Conservation (phyloP, 1,139 yeast genomes). For the Scheffersomyces lignicola region DNA sequence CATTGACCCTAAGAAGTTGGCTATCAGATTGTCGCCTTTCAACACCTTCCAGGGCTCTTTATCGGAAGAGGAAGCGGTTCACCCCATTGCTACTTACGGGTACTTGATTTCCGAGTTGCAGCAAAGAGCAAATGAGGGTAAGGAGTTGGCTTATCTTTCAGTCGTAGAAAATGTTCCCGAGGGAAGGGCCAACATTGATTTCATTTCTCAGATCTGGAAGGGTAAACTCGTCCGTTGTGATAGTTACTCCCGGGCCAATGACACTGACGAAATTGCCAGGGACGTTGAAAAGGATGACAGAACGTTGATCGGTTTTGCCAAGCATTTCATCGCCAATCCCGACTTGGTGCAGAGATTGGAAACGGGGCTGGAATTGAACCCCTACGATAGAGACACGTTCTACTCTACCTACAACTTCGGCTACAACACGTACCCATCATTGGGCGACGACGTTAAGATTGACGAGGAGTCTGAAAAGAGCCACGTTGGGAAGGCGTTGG, state of each 20-base stretch:
- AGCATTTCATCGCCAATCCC: conserved; percentile 54
- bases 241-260: conserved; percentile 25
- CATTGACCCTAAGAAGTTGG: conserved; percentile 41
- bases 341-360: conserved; percentile 49
- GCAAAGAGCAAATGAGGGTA: conserved; percentile 39
- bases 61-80: conserved; percentile 31
- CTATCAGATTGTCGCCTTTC: conserved; percentile 64
- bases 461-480: conserved; percentile 16
- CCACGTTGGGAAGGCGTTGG: conserved; percentile 12
- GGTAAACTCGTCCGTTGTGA: conserved; percentile 52
- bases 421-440: conserved; percentile 23
- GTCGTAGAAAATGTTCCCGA: conserved; percentile 11
- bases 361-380: conserved; percentile 40
- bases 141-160: conserved; percentile 44
- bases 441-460: conserved; percentile 11
- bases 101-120: conserved; percentile 38
- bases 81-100: conserved; percentile 32
- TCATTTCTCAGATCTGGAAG: conserved; percentile 44
- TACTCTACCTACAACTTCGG: conserved; percentile 23
- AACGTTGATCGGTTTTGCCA: conserved; percentile 46
- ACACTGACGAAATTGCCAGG: conserved; percentile 19
- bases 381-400: conserved; percentile 24
- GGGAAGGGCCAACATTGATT: conserved; percentile 18
- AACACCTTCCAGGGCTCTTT: conserved; percentile 39
- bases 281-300: conserved; percentile 32